Conservation (phyloP, 148 eudicot species). For the Limonium bicolor region DNA sequence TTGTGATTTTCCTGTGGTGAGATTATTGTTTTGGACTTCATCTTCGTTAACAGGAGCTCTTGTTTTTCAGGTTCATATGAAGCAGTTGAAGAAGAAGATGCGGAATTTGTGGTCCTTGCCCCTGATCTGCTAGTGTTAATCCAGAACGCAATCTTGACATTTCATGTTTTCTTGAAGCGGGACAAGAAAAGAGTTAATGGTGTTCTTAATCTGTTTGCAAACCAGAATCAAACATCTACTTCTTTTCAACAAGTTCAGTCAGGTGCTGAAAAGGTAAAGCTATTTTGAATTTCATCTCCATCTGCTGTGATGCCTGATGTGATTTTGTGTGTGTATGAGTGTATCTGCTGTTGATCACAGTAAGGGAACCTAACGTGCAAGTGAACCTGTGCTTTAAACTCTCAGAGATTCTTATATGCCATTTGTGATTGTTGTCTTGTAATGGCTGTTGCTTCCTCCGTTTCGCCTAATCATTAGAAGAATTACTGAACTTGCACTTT, state of each 20-base stretch:
- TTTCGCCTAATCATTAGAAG: no score
- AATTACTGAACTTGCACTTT: no score
- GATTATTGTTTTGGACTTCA: neutral
- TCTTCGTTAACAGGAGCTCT: no score
- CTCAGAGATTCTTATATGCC: no score
- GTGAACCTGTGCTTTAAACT: no score
- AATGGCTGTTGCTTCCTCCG: no score
- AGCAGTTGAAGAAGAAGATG: conserved; percentile 26
- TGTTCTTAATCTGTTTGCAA: conserved; percentile 49
- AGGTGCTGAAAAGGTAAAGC: conserved; percentile 52
- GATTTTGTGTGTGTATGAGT: no score
- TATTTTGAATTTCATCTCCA: neutral
- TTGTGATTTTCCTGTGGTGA: neutral
- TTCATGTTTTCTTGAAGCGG: conserved; percentile 51
- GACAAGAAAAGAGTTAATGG: conserved; percentile 71
- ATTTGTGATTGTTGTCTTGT: no score
- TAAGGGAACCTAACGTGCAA: no score
- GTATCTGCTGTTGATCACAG: no score
- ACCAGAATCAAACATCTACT: conserved; percentile 56
- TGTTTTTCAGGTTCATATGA: conserved; percentile 31
- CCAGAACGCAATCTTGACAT: conserved; percentile 62
- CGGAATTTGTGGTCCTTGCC: conserved; percentile 41
- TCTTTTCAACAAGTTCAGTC: conserved; percentile 79
- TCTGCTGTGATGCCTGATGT: neutral
- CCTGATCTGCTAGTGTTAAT: conserved; percentile 52